Base-by-base conservation (phyloP, 371 early-diverging fungal genomes). In the Globomyces sp. region DNA sequence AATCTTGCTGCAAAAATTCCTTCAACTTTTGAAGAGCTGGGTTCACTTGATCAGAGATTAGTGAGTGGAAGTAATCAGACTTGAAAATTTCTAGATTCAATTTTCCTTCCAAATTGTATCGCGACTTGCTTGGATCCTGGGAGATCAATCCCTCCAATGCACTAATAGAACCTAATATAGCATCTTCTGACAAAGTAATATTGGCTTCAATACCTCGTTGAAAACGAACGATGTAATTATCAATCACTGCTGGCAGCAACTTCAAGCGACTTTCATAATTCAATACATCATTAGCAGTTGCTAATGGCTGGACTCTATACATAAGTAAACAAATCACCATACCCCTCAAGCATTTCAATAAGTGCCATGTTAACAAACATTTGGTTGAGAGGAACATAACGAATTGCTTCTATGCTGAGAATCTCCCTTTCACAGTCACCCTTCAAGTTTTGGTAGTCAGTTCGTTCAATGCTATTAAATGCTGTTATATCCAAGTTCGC, bases 1-100 rank as follows among this genome's bases (percentile, higher is more conserved):
- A 77, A 66, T 77, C 78, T 43, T 71, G 65, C 64, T 71, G 68
- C 64, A 77, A 63, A 52, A 75, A 77, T 43, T 49, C 64, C 13
- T 62, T 61, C 44, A 73, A 60, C 41, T 65, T 63, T 13, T 53
- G 53, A 63, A 62, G 71, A 0, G 67, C 67, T 10, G 71, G 69
- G 5, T 73, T n/a, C 24, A 76, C 48, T 36, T 40, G 11, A 41
- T 70, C 67, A 40, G 59, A 60, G 48, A 76, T 73, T 11, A 57
- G 50, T 13, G 46, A 46, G 45, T 71, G 53, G n/a, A 73, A 45
- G 63, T 36, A 67, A 58, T 63, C 52, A 41, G 65, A 67, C 60
- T 55, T 65, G 2, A 57, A 71, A 3, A 57, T 46, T n/a, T 58
- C 41, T 24, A 70, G 60, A 61, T 70, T 65, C 43, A 65, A 66